A percentile compares a stretch with the other conserved stretches of the same genome.
phyloP scores from a whole-genome alignment of 2,329 filamentous ascomycete species.

The Lizonia empirigonia region DNA sequence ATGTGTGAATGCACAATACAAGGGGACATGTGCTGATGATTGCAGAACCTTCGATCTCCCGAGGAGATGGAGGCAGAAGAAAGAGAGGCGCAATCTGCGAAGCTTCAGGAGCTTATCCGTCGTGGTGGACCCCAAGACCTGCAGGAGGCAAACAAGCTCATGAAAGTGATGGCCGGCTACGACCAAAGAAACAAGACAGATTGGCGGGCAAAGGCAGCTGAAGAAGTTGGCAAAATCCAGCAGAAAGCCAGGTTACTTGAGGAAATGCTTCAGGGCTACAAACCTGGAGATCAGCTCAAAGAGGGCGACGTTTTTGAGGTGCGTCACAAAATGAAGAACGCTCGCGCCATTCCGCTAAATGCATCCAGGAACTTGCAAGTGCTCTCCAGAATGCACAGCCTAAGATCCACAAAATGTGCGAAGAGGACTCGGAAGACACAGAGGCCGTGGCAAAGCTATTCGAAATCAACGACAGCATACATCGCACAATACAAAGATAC shows the following conservation, averaged over 20 bases:
- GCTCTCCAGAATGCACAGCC: slow-evolving; percentile 92
- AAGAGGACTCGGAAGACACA: slow-evolving; percentile 95
- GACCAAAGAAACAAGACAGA: slow-evolving; percentile 96
- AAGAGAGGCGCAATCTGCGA: slow-evolving; percentile 92
- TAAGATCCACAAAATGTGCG: slow-evolving; percentile 99
- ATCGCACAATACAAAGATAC: slow-evolving; percentile 93
- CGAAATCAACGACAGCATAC: slow-evolving; percentile 98
- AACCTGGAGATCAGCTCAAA: slow-evolving; percentile 77
- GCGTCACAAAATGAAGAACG: slow-evolving; percentile 1
- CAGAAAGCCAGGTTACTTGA: slow-evolving; percentile 92
- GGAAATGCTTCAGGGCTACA: slow-evolving; percentile 86
- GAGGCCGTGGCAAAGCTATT: slow-evolving; percentile 94
- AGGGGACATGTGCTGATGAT: slow-evolving; percentile 23
- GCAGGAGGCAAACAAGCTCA: slow-evolving; percentile 94
- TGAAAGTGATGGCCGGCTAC: slow-evolving; percentile 99
- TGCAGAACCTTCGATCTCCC: slow-evolving; percentile 87
- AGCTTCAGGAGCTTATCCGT: slow-evolving; percentile 94
- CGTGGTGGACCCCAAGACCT: slow-evolving; percentile 89
- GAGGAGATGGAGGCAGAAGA: slow-evolving; percentile 99
- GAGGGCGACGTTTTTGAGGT: slow-evolving; percentile 73
- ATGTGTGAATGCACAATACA: slow-evolving; percentile 51
- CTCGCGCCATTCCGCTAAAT: slow-evolving; percentile 23
- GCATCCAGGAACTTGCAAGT: slow-evolving; percentile 77
- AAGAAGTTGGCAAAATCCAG: slow-evolving; percentile 92
- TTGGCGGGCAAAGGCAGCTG: slow-evolving; percentile 95